A percentile compares a stretch with the other conserved stretches of the same genome.
Evolutionary conservation across 257 asterid species (phyloP).

Genomic region (Cinchona pubescens): DNA sequence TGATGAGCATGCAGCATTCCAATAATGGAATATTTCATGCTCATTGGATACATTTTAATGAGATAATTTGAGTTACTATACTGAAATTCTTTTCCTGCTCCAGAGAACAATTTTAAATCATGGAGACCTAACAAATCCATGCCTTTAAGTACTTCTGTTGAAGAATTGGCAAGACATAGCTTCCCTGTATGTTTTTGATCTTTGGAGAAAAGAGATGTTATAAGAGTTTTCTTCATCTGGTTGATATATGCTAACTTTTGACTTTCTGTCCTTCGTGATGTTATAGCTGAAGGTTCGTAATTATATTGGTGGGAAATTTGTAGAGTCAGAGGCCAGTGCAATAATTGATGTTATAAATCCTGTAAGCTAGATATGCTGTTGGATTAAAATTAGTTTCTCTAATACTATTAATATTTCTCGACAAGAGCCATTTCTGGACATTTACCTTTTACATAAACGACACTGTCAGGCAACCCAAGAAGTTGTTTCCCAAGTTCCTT

Average conservation of each 20-base stretch:
- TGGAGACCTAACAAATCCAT: conserved; percentile 35
- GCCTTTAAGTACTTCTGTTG: conserved; percentile 15
- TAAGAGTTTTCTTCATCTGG: neutral
- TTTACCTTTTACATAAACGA: neutral
- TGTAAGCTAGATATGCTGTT: conserved; percentile 26
- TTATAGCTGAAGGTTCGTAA: conserved; percentile 33
- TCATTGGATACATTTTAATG: conserved; percentile 8
- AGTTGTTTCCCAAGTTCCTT: conserved; percentile 41
- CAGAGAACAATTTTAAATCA: conserved; percentile 34
- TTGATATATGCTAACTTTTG: neutral
- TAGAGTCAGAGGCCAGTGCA: conserved; percentile 34
- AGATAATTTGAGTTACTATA: neutral
- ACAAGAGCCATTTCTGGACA: neutral
- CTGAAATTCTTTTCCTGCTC: conserved; percentile 15
- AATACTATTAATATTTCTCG: conserved; percentile 6
- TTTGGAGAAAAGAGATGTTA: neutral
- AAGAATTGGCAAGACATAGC: conserved; percentile 19
- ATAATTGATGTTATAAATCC: conserved; percentile 40
- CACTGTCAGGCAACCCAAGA: conserved; percentile 47
- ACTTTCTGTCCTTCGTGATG: neutral
- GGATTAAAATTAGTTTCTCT: neutral
- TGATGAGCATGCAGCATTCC: conserved; percentile 8
- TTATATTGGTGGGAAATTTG: conserved; percentile 39
- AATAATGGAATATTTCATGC: conserved; percentile 5
- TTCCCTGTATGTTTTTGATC: conserved; percentile 28